phyloP scores from a whole-genome alignment of 78 protist species.

The Chrysochromulina tobinii region DNA sequence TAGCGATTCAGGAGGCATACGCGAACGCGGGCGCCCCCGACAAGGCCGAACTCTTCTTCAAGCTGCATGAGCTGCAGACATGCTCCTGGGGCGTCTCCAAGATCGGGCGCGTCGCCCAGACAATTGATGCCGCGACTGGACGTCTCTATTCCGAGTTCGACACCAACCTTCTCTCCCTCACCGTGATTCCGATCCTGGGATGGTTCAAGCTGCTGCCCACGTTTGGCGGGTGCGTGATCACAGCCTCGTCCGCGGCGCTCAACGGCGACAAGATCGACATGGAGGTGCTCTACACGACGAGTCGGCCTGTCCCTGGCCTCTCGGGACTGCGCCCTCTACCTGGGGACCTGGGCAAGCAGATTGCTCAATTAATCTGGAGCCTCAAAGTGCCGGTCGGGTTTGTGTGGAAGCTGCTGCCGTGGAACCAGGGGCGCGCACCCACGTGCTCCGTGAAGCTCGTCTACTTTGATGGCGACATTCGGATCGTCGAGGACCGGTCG shows the following conservation, averaged over 20 bases:
- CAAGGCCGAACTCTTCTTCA: constrained; percentile 35
- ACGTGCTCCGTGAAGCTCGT: background rate
- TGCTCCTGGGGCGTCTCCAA: constrained; percentile 10
- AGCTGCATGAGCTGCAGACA: constrained; percentile 37
- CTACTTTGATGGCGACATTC: background rate
- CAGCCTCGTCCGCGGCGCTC: background rate
- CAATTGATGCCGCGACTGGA: background rate
- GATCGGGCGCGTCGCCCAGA: constrained; percentile 38
- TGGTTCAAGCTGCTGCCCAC: constrained; percentile 36
- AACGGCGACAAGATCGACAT: background rate
- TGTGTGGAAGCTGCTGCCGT: constrained; percentile 18
- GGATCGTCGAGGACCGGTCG: background rate
- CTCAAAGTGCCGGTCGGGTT: background rate
- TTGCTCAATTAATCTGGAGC: background rate
- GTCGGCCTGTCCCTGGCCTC: background rate
- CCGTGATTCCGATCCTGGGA: constrained; percentile 18
- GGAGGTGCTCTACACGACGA: background rate
- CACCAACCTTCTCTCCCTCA: constrained; percentile 18
- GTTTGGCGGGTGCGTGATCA: constrained; percentile 33
- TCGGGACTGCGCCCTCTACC: background rate
- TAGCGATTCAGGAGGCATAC: constrained; percentile 31
- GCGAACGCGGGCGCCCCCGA: background rate
- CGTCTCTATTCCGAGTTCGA: constrained; percentile 28
- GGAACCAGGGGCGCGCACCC: background rate
- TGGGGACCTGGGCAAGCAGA: background rate